Evolutionary conservation across 1,284 basidiomycete species (phyloP), one percentile per base, ranked within the genome.

Genomic region (Microbotryomycetes sp.): DNA sequence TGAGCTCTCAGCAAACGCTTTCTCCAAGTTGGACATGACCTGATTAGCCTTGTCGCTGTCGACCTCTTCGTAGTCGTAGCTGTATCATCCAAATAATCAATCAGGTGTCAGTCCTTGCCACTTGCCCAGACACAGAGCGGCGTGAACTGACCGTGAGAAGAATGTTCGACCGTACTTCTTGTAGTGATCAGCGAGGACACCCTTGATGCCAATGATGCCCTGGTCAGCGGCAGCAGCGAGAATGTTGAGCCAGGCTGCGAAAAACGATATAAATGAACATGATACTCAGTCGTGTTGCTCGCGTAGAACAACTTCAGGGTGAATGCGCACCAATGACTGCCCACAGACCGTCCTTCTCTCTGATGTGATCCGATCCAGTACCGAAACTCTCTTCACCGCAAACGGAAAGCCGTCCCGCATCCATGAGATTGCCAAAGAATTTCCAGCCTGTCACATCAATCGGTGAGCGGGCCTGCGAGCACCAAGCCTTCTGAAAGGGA

Each of bases 341-440:
- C 94, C 94, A 98, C 49, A 98, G 80, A 71, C 94, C 94, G 74
- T 98, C 94, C 83, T 98, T 98, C 81, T 98, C 94, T 68, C 94
- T 89, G 72, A 98, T 96, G 79, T 98, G 94, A 79, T 98, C 94
- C 19, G 94, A 97, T 22, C 94, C 94, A n/a, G 94, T 98, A 64
- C 94, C 94, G 77, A 98, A 98, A 12, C 89, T 93, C 79, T 98
- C 94, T 76, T 98, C 94, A 70, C 94, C 94, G 73, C 94, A 98
- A 75, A 98, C 97, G 55, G 92, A 97, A 47, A 98, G 83, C 49
- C 90, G 83, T 0, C 92, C 93, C 49, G 96, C 94, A 76, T 98
- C 94, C 94, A 98, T 98, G 68, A 98, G 81, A 80, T 98, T 98
- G 58, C 94, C 96, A 75, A 98, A 98, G 84, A 98, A 98, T 79